Evolutionary conservation across 805 yeast genomes (phyloP).

Genomic region (Geotrichum ghanense): DNA sequence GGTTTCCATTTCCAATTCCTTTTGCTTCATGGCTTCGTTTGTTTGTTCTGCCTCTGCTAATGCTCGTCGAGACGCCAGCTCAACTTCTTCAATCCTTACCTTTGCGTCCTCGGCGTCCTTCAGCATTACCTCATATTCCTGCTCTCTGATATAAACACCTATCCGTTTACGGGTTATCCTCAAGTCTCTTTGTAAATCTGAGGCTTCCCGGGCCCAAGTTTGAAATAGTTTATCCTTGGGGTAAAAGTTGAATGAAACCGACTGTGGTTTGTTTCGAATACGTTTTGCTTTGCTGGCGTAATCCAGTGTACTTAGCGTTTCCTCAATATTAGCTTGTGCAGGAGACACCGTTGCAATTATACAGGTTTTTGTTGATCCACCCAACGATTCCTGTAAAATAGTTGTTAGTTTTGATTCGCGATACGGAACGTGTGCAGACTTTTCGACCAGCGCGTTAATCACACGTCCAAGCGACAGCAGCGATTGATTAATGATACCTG

Average conservation of each 20-base stretch:
- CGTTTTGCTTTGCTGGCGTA: constrained; percentile 82
- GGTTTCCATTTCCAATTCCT: background rate
- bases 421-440: constrained; percentile 67
- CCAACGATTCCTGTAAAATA: constrained; percentile 69
- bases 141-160: constrained; percentile 52
- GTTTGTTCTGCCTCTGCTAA: background rate
- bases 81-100: background rate
- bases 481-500: constrained; percentile 87
- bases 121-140: constrained; percentile 32
- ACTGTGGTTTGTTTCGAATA: constrained; percentile 62
- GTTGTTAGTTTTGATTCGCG: constrained; percentile 75
- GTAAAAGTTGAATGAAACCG: constrained; percentile 38
- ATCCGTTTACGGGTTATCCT: constrained; percentile 51
- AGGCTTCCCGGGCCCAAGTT: constrained; percentile 44
- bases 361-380: constrained; percentile 81
- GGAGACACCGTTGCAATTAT: constrained; percentile 83
- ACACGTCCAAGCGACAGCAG: constrained; percentile 81
- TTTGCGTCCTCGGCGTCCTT: constrained; percentile 30
- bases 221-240: constrained; percentile 44
- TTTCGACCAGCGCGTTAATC: constrained; percentile 59
- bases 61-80: background rate
- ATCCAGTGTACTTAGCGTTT: constrained; percentile 74
- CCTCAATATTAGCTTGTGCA: constrained; percentile 64
- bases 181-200: constrained; percentile 47
- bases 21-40: background rate